phyloP scores from a whole-genome alignment of 768 basidiomycete species.

The Mycena kentingensis region DNA sequence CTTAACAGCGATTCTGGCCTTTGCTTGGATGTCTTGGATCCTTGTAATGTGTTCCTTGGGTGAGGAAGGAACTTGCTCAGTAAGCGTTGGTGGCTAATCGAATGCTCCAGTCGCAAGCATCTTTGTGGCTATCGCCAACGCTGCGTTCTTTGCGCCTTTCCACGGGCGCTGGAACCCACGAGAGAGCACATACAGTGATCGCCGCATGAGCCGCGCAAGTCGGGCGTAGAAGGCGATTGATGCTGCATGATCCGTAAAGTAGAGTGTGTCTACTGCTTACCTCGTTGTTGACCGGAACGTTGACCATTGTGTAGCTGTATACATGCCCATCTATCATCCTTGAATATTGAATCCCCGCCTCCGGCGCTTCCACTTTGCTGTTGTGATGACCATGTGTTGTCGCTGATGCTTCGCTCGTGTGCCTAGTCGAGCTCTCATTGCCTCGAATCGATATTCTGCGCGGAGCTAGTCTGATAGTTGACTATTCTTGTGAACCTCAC shows the following conservation, averaged over 20 bases:
- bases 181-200: constrained; percentile 20
- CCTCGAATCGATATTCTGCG: too few species aligned
- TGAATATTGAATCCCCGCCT: too few species aligned
- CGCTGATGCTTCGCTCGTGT: too few species aligned
- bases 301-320: too few species aligned
- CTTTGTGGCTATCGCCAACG: constrained; percentile 15
- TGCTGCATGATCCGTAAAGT: neutral
- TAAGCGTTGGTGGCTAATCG: neutral
- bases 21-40: constrained; percentile 68
- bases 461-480: too few species aligned
- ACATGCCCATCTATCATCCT: too few species aligned
- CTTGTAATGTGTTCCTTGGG: constrained; percentile 24
- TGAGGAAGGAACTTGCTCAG: neutral
- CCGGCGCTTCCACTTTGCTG: too few species aligned
- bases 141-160: constrained; percentile 21
- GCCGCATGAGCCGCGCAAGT: constrained; percentile 10
- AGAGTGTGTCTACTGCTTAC: too few species aligned
- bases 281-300: too few species aligned
- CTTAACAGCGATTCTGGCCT: constrained; percentile 65
- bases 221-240: neutral
- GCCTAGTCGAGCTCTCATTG: too few species aligned
- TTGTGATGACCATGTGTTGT: too few species aligned
- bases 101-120: constrained; percentile 11
- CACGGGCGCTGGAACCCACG: constrained; percentile 23
- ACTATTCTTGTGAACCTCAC: too few species aligned